phyloP scores from a whole-genome alignment of 176 grass and related monocot genomes.

The Secale cereale region DNA sequence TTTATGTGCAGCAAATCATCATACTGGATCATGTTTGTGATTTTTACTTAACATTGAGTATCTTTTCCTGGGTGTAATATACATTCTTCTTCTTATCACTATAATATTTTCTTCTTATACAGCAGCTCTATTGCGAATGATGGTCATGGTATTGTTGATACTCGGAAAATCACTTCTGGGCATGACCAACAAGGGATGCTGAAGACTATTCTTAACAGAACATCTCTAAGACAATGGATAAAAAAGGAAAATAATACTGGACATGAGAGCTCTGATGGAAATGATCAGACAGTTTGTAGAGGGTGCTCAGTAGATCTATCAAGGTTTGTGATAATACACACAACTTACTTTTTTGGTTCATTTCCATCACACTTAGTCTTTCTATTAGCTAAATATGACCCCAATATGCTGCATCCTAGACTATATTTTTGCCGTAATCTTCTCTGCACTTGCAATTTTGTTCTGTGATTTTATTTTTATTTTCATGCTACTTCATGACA shows the following conservation, averaged over 20 bases:
- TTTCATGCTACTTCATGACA: conserved; percentile 41
- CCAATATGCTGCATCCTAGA: not conserved
- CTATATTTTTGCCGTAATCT: not conserved
- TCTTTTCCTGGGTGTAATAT: not conserved
- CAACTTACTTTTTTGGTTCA: not conserved
- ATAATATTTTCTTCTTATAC: conserved; percentile 24
- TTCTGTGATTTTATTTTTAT: not conserved
- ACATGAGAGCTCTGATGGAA: conserved; percentile 34
- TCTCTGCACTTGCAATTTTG: conserved; percentile 14
- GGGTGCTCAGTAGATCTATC: conserved; percentile 57
- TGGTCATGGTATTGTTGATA: conserved; percentile 27
- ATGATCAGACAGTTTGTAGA: conserved; percentile 30
- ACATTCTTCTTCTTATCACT: conserved; percentile 17
- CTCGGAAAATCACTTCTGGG: conserved; percentile 31
- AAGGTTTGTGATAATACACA: conserved; percentile 51
- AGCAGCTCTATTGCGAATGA: conserved; percentile 24
- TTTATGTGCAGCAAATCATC: conserved; percentile 26
- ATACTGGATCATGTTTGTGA: not conserved
- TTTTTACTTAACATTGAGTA: not conserved
- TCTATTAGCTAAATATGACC: not conserved
- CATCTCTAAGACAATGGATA: conserved; percentile 77
- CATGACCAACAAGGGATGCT: conserved; percentile 78
- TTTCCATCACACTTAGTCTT: not conserved
- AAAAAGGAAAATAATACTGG: conserved; percentile 44
- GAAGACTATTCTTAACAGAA: conserved; percentile 72